Evolutionary conservation across 208 protist species (phyloP).

Genomic region (Blechomonas ayalai): DNA sequence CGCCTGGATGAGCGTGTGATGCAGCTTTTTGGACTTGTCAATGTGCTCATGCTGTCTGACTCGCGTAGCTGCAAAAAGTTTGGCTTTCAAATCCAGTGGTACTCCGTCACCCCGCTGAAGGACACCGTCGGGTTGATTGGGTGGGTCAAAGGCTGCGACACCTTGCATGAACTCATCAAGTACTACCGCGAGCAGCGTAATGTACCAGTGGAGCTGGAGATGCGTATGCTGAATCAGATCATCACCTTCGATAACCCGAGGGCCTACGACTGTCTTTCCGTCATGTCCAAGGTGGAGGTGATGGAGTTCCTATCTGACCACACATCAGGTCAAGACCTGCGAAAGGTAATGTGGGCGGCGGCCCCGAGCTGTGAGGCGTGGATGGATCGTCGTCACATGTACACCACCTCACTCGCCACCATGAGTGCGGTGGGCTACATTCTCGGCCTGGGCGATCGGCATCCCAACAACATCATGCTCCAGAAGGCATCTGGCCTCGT

Average conservation of each 20-base stretch:
- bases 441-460: conserved; percentile 98
- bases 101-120: conserved; percentile 98
- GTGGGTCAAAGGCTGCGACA: conserved; percentile 98
- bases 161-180: conserved; percentile 83
- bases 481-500: conserved; percentile 94
- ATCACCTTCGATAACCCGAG: conserved; percentile 73
- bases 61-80: conserved; percentile 79
- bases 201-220: conserved; percentile 67
- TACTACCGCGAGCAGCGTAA: conserved; percentile 47
- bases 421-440: conserved; percentile 99
- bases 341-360: conserved; percentile 95
- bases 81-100: conserved; percentile 87
- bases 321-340: conserved; percentile 95
- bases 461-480: conserved; percentile 99
- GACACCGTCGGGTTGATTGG: conserved; percentile 98
- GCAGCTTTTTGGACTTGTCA: conserved; percentile 99
- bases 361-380: conserved; percentile 95
- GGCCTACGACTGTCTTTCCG: conserved; percentile 76
- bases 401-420: conserved; percentile 97
- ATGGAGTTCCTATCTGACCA: conserved; percentile 94
- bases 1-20: conserved; percentile 99
- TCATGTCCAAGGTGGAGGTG: conserved; percentile 88
- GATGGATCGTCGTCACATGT: conserved; percentile 97
- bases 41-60: conserved; percentile 95
- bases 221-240: conserved; percentile 82